Percentiles rank a stretch among this genome's conserved stretches.
Evolutionary conservation across 768 basidiomycete species (phyloP).

Genomic region (Phanerochaete sordida): DNA sequence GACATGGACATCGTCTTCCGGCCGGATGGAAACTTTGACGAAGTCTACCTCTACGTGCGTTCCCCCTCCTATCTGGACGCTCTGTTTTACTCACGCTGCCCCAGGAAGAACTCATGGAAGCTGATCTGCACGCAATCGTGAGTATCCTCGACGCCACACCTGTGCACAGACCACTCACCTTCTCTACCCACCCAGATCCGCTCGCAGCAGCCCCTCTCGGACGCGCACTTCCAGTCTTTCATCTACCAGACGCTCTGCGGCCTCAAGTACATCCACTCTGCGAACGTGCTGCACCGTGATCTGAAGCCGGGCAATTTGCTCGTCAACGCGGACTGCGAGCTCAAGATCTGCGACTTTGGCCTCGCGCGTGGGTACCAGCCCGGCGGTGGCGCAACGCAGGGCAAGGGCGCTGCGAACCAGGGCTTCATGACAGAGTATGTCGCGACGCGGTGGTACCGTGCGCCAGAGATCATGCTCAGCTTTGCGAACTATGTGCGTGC

Average conservation of each 20-base stretch:
- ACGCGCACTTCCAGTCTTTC: conserved; percentile 94
- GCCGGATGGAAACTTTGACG: conserved; percentile 88
- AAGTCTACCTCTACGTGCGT: conserved; percentile 89
- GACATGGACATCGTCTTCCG: conserved; percentile 99
- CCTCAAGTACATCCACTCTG: conserved; percentile 96
- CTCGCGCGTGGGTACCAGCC: conserved; percentile 93
- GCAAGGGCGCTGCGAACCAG: conserved; percentile 62
- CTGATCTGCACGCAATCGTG: conserved; percentile 98
- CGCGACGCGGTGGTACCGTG: conserved; percentile 98
- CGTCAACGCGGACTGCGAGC: conserved; percentile 97
- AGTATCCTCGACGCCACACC: conserved; percentile 23
- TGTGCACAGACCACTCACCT: not conserved
- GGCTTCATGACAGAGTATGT: conserved; percentile 99
- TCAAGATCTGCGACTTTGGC: conserved; percentile 99
- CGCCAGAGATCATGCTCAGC: conserved; percentile 98
- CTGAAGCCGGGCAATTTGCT: conserved; percentile 93
- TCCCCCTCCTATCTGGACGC: not conserved
- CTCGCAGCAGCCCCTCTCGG: conserved; percentile 83
- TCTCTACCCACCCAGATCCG: conserved; percentile 51
- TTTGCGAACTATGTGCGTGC: conserved; percentile 86
- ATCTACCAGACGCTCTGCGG: conserved; percentile 98
- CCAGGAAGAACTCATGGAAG: conserved; percentile 99
- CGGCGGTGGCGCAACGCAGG: conserved; percentile 63
- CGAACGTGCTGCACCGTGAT: conserved; percentile 95
- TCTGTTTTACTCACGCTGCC: conserved; percentile 5